These are phyloP conservation scores for Wickerhamomyces bovis DNA, from an alignment of 805 yeast genomes.

Conservation along the genomic window DNA sequence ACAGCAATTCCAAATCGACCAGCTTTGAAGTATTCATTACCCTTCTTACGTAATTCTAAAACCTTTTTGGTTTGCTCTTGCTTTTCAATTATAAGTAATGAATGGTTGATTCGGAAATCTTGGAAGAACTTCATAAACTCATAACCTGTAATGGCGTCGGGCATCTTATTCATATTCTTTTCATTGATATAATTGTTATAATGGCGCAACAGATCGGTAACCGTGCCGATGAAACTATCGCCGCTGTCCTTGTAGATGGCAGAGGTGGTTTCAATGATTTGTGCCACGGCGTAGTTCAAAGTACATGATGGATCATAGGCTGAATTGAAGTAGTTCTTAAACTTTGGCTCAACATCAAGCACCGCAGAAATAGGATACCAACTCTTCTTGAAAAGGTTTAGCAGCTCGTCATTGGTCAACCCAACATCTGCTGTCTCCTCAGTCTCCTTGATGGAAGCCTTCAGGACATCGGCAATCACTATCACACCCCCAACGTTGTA, in stretches of 20 bases:
- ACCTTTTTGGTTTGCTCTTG: slow-evolving; percentile 4
- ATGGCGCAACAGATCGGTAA: background rate
- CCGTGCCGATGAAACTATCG: background rate
- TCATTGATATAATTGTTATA: slow-evolving; percentile 3
- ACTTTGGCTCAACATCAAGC: background rate
- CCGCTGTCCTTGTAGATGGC: background rate
- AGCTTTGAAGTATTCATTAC: slow-evolving; percentile 12
- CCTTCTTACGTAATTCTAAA: slow-evolving; percentile 13
- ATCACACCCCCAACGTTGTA: slow-evolving; percentile 39
- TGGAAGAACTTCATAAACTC: background rate
- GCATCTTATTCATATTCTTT: background rate
- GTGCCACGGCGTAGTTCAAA: slow-evolving; percentile 13
- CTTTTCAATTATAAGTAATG: background rate
- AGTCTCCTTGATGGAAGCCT: background rate
- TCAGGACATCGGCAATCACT: slow-evolving; percentile 23
- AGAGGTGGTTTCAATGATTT: slow-evolving; percentile 1
- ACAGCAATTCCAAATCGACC: slow-evolving; percentile 26
- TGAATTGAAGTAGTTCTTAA: slow-evolving; percentile 9
- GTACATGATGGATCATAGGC: slow-evolving; percentile 14
- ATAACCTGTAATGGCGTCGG: slow-evolving; percentile 12
- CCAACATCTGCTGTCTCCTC: background rate
- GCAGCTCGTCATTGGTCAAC: slow-evolving; percentile 4
- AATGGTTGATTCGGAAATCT: background rate
- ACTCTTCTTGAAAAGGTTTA: slow-evolving; percentile 5
- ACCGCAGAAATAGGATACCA: background rate